These are phyloP conservation scores for Ilyonectria robusta DNA, from an alignment of 2,329 filamentous ascomycete genomes.

Conservation along the genomic window DNA sequence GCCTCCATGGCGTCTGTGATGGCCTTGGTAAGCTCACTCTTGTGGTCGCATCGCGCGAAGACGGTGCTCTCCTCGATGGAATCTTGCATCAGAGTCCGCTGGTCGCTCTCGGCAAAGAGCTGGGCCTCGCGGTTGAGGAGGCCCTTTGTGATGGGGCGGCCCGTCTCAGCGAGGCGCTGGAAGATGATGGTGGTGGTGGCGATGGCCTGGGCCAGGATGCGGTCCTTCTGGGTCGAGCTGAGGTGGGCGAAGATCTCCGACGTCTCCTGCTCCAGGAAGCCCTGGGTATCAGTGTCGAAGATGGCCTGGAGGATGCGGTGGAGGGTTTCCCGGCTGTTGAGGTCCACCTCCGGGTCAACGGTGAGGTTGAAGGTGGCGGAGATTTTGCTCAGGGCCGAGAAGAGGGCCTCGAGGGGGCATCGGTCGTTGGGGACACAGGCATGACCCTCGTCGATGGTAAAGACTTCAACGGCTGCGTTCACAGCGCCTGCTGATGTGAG, in stretches of 20 bases:
- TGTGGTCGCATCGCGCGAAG: conserved; percentile 41
- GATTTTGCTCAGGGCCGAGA: conserved; percentile 41
- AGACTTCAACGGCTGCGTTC: conserved; percentile 41
- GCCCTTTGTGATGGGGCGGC: conserved; percentile 41
- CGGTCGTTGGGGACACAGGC: conserved; percentile 41
- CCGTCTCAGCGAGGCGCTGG: conserved; percentile 43
- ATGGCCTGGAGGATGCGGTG: conserved; percentile 48
- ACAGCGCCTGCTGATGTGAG: conserved; percentile 44
- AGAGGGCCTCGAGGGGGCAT: conserved; percentile 44
- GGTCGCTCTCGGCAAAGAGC: conserved; percentile 47
- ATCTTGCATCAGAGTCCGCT: conserved; percentile 44
- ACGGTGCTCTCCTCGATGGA: conserved; percentile 44
- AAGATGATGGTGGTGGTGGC: conserved; percentile 44
- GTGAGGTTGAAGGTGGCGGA: conserved; percentile 43
- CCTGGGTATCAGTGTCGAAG: conserved; percentile 47
- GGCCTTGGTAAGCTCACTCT: conserved; percentile 40
- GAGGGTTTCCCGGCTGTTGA: conserved; percentile 44
- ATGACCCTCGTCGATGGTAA: conserved; percentile 43
- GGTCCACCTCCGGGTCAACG: conserved; percentile 41
- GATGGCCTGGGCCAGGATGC: conserved; percentile 46
- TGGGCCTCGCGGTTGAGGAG: conserved; percentile 47
- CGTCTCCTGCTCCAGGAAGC: conserved; percentile 44
- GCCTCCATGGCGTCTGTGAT: conserved; percentile 46
- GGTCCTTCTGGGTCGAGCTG: conserved; percentile 41
- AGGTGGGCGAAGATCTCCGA: conserved; percentile 46